Evolutionary conservation across 805 yeast species (phyloP).

Genomic region (Metschnikowia santaceciliae): DNA sequence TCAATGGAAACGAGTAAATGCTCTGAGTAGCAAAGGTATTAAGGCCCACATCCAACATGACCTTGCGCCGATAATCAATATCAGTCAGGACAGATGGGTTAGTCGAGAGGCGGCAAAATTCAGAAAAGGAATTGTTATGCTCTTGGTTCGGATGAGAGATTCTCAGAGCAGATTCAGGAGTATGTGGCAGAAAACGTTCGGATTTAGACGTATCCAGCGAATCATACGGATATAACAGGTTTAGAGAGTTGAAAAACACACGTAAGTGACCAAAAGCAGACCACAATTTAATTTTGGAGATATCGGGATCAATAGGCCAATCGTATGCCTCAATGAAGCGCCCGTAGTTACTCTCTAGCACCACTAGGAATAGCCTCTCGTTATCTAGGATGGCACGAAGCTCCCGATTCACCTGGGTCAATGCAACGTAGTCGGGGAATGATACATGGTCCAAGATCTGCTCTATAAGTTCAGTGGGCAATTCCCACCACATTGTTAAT

Average conservation of each 20-base stretch:
- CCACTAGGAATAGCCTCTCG: slow-evolving; percentile 5
- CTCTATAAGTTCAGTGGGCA: slow-evolving; percentile 14
- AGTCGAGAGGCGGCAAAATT: background rate
- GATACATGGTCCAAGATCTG: slow-evolving; percentile 8
- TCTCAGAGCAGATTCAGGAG: background rate
- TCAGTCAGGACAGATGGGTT: background rate
- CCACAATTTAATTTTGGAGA: background rate
- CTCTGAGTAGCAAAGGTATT: slow-evolving; percentile 3
- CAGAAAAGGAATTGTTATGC: background rate
- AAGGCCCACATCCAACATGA: slow-evolving; percentile 1
- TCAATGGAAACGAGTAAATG: slow-evolving; percentile 5
- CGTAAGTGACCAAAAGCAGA: background rate
- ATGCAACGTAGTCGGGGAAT: slow-evolving; percentile 12
- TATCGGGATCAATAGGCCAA: slow-evolving; percentile 4
- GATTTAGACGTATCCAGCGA: background rate
- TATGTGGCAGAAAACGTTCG: background rate
- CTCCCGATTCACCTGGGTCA: slow-evolving; percentile 9
- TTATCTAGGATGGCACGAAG: slow-evolving; percentile 10
- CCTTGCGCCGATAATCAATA: background rate
- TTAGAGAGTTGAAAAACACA: background rate
- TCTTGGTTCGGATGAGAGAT: background rate
- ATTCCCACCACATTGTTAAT: slow-evolving; percentile 14
- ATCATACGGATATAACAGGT: background rate
- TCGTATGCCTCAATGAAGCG: slow-evolving; percentile 5
- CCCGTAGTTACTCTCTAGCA: slow-evolving; percentile 8